Evolutionary conservation across 2,329 filamentous ascomycete genomes (phyloP), one percentile per base, ranked within the genome.

Genomic region (Penicillium janthinellum): DNA sequence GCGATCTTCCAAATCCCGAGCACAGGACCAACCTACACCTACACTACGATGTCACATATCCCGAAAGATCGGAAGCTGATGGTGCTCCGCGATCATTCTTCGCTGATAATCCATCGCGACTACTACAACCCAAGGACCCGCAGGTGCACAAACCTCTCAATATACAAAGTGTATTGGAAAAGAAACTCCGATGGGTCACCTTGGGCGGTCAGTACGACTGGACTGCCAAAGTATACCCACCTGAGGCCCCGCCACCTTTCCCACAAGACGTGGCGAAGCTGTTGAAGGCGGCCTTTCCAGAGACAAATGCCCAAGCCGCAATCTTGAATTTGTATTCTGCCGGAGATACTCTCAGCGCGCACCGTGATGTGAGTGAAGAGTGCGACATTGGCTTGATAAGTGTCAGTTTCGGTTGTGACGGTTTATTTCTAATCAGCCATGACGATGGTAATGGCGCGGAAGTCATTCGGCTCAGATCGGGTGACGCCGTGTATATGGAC

Each of bases 201-300:
- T 84, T 99, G 2, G 95, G 95, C 52, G 94, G 92, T 0, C 95
- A 98, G 75, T 98, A 98, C 75, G 91, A 98, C 78, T 98, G 94
- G 95, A 96, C 92, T 0, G 85, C 86, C 58, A 93, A 96, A 66
- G 79, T 86, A 12, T 98, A 98, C 71, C 92, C 93, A 0, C 74
- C 81, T 10, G 82, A 83, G n/a, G 61, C 74, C 3, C 88, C 90
- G 0, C 91, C 91, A 0, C 70, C 78, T 0, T 97, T 97, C 67
- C 93, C 94, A 0, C 42, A 73, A 1, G 92, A 96, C 70, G 83
- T 96, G 51, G 86, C 86, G 4, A 74, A 72, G 1, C 84, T 96
- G 7, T 78, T 97, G 0, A 82, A 86, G 57, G 77, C 77, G 0
- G 75, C 95, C 0, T 98, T 96, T 66, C 90, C 92, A 0, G 82